Conservation (phyloP, 164 flowering plant genomes). For the Magnolia kwangsiensis region DNA sequence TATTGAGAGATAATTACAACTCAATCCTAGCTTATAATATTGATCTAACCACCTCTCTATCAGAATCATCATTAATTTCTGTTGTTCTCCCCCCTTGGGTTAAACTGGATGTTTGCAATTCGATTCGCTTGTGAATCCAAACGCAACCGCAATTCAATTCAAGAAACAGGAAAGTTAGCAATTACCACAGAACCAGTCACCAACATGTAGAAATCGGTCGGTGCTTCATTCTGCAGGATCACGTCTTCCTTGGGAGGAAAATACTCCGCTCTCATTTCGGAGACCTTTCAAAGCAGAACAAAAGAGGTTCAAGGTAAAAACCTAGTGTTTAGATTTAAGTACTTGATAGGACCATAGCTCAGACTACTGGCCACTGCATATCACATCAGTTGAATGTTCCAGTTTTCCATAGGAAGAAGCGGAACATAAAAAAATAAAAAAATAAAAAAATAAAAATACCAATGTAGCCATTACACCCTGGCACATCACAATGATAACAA, state of each 20-base stretch:
- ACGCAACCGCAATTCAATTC: not conserved
- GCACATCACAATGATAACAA: too few species aligned
- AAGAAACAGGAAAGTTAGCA: slow-evolving; percentile 1
- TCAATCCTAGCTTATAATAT: too few species aligned
- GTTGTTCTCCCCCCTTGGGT: too few species aligned
- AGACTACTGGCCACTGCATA: not conserved
- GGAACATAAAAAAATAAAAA: too few species aligned
- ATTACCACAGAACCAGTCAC: slow-evolving; percentile 85
- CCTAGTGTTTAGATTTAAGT: too few species aligned
- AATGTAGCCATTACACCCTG: not conserved
- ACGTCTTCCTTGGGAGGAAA: slow-evolving; percentile 93
- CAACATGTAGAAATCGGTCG: slow-evolving; percentile 84
- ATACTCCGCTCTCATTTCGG: slow-evolving; percentile 94
- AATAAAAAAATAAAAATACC: not conserved
- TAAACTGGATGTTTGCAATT: not conserved
- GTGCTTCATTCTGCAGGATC: slow-evolving; percentile 93
- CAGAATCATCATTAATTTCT: too few species aligned
- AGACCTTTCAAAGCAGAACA: slow-evolving; percentile 44
- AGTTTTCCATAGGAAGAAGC: not conserved
- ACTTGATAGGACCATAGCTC: too few species aligned
- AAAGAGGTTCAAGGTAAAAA: not conserved
- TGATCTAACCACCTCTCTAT: too few species aligned
- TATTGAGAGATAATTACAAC: too few species aligned
- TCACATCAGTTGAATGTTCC: too few species aligned
- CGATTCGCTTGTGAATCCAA: not conserved